Conservation (phyloP, 164 flowering plant species). For the Amborella trichopoda region DNA sequence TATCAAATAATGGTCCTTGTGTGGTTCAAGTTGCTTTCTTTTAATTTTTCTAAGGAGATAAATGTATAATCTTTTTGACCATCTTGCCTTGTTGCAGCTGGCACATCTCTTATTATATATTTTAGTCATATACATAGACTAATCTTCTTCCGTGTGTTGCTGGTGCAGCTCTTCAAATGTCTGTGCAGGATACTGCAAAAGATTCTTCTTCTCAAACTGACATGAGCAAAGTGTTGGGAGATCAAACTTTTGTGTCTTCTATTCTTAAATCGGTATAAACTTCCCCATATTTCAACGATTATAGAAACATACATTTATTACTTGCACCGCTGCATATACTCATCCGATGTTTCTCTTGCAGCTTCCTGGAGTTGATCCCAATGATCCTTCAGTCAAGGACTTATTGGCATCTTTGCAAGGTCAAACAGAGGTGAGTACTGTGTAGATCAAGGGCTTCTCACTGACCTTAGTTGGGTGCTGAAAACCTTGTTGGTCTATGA, state of each 20-base stretch:
- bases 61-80: no score
- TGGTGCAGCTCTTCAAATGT: conserved; percentile 72
- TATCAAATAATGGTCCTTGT: no score
- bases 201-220: conserved; percentile 46
- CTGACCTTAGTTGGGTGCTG: no score
- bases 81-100: no score
- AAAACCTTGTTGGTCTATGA: no score
- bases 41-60: no score
- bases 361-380: conserved; percentile 96
- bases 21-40: no score
- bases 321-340: not conserved
- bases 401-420: conserved; percentile 80
- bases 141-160: no score
- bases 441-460: no score
- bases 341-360: conserved; percentile 17
- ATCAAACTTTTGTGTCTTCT: conserved; percentile 70
- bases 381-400: conserved; percentile 85
- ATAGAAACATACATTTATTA: not conserved
- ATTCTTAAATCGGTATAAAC: conserved; percentile 63
- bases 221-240: conserved; percentile 60
- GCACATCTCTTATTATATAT: no score
- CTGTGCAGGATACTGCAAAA: conserved; percentile 52
- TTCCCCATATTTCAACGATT: not conserved
- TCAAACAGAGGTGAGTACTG: conserved; percentile 58
- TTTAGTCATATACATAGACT: no score